Conservation (phyloP, 768 basidiomycete genomes). For the Lentinus tigrinus region DNA sequence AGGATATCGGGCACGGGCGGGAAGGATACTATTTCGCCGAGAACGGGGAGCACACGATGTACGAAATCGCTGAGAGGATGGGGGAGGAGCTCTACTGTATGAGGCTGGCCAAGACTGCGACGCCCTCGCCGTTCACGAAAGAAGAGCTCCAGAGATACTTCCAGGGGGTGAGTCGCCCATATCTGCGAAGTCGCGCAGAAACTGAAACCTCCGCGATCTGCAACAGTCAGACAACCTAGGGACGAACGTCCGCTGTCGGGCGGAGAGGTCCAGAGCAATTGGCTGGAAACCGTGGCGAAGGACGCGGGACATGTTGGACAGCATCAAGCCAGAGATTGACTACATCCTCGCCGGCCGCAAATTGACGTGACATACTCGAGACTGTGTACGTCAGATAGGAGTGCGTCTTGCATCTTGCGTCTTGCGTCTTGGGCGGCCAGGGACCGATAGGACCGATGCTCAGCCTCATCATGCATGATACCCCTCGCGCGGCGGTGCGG, state of each 20-base stretch:
- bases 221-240: constrained; percentile 4
- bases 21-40: constrained; percentile 33
- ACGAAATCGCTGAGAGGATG: constrained; percentile 32
- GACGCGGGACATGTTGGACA: constrained; percentile 12
- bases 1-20: constrained; percentile 26
- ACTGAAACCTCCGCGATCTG: background rate
- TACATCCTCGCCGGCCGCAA: background rate
- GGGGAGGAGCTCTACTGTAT: constrained; percentile 29
- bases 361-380: background rate
- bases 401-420: no score
- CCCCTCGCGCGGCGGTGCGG: no score
- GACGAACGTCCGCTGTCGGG: constrained; percentile 9
- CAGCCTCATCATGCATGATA: no score
- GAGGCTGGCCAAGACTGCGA: constrained; percentile 26
- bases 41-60: constrained; percentile 25
- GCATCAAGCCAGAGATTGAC: constrained; percentile 14
- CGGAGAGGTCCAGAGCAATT: constrained; percentile 1
- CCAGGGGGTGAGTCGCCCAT: background rate
- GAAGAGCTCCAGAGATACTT: constrained; percentile 38
- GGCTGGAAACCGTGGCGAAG: constrained; percentile 17
- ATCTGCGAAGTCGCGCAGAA: background rate
- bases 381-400: no score
- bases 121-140: constrained; percentile 41
- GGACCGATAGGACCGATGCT: no score
- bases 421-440: no score